Base-by-base conservation (phyloP, 164 flowering plant species). In the Chloranthus sessilifolius region DNA sequence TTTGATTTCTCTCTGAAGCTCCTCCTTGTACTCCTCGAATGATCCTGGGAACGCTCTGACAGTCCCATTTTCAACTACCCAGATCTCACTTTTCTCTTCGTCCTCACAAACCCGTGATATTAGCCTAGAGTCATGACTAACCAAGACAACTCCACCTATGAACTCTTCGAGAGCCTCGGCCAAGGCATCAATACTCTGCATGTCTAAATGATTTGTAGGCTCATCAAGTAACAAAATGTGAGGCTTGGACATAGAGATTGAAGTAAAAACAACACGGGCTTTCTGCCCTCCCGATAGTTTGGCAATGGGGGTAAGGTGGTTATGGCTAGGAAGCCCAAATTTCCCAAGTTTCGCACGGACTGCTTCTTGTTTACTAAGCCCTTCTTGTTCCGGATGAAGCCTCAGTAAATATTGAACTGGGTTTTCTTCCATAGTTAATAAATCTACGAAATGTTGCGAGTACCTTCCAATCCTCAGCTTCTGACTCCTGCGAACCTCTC, bases 101-200 rank as follows among this genome's bases (percentile, higher is more conserved):
- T 85, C 73, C 15, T 80, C 89, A 58, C 95, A 85, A 3, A 85
- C 95, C 19, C 95, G 79, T 0, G 95, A 85, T 60, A 85, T 85
- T 25, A 85, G 67, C 60, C 89, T 64, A 0, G 95, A 80, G 50
- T 85, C 95, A 43, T 85, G 95, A 54, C 95, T 85, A 31, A 85
- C 90, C 40, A 85, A 62, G 12, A 85, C 83, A 55, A 85, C 95
- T 42, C 95, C 95, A 7, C 95, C 95, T 8, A 76, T 74, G 49
- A 83, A 85, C 54, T 83, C 82, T 54, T 85, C 85, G 2, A 85
- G 69, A 2, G 90, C 95, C 58, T 81, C 86, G 1, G 90, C 90
- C 65, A 83, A 50, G 12, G 90, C 95, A 65, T 83, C 95, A 42
- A 85, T 83, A 53, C 95, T 85, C 62, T 85, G 85, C 95, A 83